These are phyloP conservation scores for Dothideomycetidae sp. DNA, from an alignment of 2,329 filamentous ascomycete genomes.

Conservation along the genomic window DNA sequence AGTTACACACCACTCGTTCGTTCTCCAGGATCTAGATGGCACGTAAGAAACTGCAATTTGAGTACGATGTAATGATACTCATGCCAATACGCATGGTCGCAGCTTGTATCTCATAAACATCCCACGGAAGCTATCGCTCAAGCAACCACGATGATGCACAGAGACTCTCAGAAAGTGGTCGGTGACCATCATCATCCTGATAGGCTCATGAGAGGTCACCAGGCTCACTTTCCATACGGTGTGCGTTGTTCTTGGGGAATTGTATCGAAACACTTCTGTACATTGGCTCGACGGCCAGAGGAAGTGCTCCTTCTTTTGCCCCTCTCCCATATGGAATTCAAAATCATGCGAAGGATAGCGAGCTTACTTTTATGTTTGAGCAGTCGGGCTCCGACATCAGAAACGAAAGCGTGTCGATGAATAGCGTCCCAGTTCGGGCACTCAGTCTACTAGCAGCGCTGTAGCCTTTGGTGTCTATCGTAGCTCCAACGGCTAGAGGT, in stretches of 20 bases:
- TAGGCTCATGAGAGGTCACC: conserved; percentile 9
- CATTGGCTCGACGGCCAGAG: conserved; percentile 18
- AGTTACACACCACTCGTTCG: conserved; percentile 22
- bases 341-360: conserved; percentile 12
- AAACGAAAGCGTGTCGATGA: conserved; percentile 70
- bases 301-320: conserved; percentile 25
- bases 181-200: conserved; percentile 11
- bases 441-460: conserved; percentile 64
- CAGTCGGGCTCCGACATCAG: conserved; percentile 58
- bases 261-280: conserved; percentile 24
- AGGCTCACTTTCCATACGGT: conserved; percentile 3
- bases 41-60: too few species aligned
- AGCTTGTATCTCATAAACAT: conserved; percentile 23
- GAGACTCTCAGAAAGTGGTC: conserved; percentile 16
- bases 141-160: conserved; percentile 19
- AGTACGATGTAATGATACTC: too few species aligned
- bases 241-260: conserved; percentile 19
- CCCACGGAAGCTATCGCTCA: conserved; percentile 19
- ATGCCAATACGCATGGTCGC: too few species aligned
- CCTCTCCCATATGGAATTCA: conserved; percentile 9
- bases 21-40: background rate
- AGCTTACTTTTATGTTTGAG: conserved; percentile 29
- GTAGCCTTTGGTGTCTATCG: conserved; percentile 52
- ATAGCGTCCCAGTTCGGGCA: conserved; percentile 51
- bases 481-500: conserved; percentile 30